These are phyloP conservation scores for Populus simonii DNA, from an alignment of 345 rosid species.

Conservation along the genomic window DNA sequence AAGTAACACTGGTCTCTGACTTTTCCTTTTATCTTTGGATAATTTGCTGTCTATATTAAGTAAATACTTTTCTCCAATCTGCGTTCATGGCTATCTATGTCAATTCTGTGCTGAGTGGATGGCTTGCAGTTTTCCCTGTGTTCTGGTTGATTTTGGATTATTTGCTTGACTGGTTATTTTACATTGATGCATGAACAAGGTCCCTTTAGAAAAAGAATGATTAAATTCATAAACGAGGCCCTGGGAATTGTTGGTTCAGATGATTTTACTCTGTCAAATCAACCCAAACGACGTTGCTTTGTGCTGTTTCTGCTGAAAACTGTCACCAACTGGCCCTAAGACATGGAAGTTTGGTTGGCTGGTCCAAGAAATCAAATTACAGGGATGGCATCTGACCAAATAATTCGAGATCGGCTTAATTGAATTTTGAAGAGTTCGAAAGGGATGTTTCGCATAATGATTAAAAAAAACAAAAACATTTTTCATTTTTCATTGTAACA, in stretches of 20 bases:
- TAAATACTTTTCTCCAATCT: neutral
- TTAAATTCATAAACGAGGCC: neutral
- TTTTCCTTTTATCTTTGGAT: neutral
- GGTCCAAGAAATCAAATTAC: neutral
- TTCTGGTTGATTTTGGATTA: neutral
- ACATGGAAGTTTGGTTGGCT: neutral
- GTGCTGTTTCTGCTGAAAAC: neutral
- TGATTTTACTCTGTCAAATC: neutral
- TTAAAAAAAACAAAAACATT: neutral
- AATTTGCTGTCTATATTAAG: neutral
- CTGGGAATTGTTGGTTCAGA: neutral
- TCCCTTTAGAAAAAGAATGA: neutral
- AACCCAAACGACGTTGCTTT: neutral
- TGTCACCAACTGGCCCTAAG: neutral
- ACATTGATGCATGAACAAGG: neutral
- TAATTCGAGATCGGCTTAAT: neutral
- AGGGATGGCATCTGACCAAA: neutral
- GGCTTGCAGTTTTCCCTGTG: neutral
- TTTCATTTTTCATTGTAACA: neutral
- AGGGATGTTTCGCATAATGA: neutral
- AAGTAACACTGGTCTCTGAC: neutral
- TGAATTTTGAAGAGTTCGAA: neutral
- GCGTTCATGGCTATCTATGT: neutral
- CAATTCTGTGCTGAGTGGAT: neutral
- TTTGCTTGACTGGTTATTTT: neutral